Base-by-base conservation (phyloP, 164 flowering plant genomes). In the Nymphaea thermarum region DNA sequence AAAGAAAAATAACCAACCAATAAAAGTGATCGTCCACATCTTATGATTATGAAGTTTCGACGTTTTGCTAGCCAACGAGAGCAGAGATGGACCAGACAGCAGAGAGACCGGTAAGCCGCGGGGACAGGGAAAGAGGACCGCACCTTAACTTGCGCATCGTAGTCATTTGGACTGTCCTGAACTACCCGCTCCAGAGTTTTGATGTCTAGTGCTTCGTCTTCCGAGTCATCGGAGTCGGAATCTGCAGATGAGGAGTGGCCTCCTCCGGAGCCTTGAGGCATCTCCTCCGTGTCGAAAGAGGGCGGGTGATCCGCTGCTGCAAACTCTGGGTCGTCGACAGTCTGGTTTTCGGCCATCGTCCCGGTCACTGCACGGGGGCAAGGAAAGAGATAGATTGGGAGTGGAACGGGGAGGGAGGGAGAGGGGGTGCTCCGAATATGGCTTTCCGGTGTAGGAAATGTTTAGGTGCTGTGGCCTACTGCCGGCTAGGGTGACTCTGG, bases 121-220 rank as follows among this genome's bases (percentile, higher is more conserved):
- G 42, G 5, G 7, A 61, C 43, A 7, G 4, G 43, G 65, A 14
- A 14, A 18, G 64, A 44, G 8, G 4, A 5, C 42, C 15, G 3
- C 79, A 86, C 97, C 71, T 85, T 85, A 60, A 84, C 84, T 68
- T 88, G 91, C 70, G 87, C 63, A 16, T 88, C 94, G 77, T 90
- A 92, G 69, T 80, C 81, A 63, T 80, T 60, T 15, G 97, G 94
- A 60, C 87, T 86, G 62, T 67, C 72, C 42, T 78, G 65, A 62
- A 94, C 83, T 60, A 81, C 83, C 2, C 76, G 47, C 68, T 91
- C 90, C 42, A 90, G 80, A 68, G 79, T 72, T 77, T 82, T 78
- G 16, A 88, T 68, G 63, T 80, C 81, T 44, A 72, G 67, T 12
- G 70, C 79, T 36, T 73, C 81, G 42, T 74, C 84, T 0, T 70